Evolutionary conservation across 2,329 filamentous ascomycete species (phyloP), one percentile per base, ranked within the genome.

Genomic region (Alternaria rosae): DNA sequence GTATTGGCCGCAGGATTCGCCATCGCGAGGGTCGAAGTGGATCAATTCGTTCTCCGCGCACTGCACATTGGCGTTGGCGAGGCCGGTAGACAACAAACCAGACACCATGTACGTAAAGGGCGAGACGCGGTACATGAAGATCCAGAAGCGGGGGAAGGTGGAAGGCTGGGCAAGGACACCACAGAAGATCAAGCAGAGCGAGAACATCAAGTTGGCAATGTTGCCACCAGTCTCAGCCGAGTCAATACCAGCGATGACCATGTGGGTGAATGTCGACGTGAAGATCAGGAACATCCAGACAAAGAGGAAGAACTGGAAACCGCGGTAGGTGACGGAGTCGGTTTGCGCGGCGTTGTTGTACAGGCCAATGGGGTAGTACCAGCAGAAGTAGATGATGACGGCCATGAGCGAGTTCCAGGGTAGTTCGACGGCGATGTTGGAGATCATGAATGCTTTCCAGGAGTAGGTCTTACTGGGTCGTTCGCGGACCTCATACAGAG

Each of bases 361-460:
- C 10, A 95, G 85, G 2, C 92, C 92, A 57, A 96, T 87, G 1
- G 93, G 92, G 76, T 94, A 97, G 83, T 97, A 97, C 87, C 91
- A 94, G 77, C 85, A 89, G 73, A 92, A 85, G 83, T 85, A 97
- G 82, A 94, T 90, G 67, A 96, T 81, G n/a, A 89, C 85, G 4
- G 88, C 87, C 85, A 92, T 90, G 44, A 95, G 79, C 0, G 89
- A 86, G 76, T 96, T 93, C 89, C 92, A 97, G 0, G 93, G 92
- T 3, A 97, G 82, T 78, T 97, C 94, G 61, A 94, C 92, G 28
- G 93, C 81, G 66, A 97, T 91, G 78, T 94, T 92, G 60, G 90
- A 88, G 28, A 94, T 82, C 85, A 96, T 92, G 76, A 96, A 96
- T 6, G 92, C 88, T 76, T 91, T 89, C 93, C 92, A 96, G 54